Percentiles rank a stretch among this genome's conserved stretches.
These are phyloP conservation scores for Voacanga thouarsii DNA, from an alignment of 257 asterid species.

Conservation along the genomic window DNA sequence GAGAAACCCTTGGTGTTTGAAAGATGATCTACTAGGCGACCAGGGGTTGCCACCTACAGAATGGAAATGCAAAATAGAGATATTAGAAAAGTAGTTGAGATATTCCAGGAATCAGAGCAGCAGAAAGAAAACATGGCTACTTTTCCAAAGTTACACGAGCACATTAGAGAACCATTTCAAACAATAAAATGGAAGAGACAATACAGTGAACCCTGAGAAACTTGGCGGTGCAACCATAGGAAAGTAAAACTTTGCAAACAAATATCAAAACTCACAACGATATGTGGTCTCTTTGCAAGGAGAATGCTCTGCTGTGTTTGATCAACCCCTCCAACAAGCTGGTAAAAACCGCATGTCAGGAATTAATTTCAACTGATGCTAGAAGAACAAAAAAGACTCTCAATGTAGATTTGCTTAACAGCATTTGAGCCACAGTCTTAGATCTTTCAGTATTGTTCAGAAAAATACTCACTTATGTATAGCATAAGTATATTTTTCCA, in stretches of 20 bases:
- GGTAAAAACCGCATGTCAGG: constrained; percentile 18
- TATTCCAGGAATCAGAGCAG: neutral
- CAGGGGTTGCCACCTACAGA: constrained; percentile 96
- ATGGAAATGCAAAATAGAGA: neutral
- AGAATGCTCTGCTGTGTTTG: constrained; percentile 72
- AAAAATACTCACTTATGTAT: neutral
- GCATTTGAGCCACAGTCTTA: neutral
- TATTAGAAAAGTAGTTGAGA: neutral
- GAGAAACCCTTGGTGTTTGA: constrained; percentile 89
- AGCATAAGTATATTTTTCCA: neutral
- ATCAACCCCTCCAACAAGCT: constrained; percentile 92
- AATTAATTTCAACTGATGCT: neutral
- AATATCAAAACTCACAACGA: constrained; percentile 54
- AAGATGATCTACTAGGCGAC: constrained; percentile 90
- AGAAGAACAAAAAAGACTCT: neutral
- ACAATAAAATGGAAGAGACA: neutral
- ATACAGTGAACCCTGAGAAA: neutral
- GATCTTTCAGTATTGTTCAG: neutral
- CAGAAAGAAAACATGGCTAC: neutral
- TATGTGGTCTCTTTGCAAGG: constrained; percentile 83
- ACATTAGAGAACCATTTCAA: neutral
- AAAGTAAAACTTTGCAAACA: neutral
- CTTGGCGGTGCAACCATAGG: neutral
- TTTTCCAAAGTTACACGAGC: neutral
- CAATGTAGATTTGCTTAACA: neutral